Conservation (phyloP, 805 yeast species). For the Saturnispora sekii region DNA sequence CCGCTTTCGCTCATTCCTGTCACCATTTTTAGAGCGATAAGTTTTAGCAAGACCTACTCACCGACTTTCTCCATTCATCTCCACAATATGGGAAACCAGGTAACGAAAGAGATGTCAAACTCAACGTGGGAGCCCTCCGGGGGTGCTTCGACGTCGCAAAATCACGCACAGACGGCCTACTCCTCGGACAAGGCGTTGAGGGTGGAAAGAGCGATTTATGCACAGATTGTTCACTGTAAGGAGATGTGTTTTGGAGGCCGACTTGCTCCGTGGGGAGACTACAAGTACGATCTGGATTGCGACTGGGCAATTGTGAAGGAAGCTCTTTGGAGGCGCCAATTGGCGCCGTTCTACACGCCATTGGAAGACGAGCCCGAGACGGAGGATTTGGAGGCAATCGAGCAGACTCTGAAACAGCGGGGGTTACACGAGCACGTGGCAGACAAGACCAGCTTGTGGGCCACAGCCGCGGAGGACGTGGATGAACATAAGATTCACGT, state of each 20-base stretch:
- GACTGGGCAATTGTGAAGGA: conserved; percentile 63
- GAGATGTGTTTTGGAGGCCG: conserved; percentile 92
- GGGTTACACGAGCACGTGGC: conserved; percentile 4
- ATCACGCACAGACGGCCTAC: background rate
- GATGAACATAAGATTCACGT: conserved; percentile 50
- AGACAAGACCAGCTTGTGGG: conserved; percentile 44
- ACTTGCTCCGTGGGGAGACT: conserved; percentile 85
- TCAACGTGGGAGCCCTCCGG: background rate
- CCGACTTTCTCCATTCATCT: conserved; percentile 1
- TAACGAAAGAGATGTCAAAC: background rate
- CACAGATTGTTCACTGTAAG: conserved; percentile 47
- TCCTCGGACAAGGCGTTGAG: conserved; percentile 27
- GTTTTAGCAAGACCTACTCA: background rate
- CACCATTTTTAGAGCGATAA: too few relatives aligned
- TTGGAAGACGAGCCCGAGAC: conserved; percentile 63
- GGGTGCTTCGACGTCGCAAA: background rate
- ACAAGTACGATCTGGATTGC: conserved; percentile 67
- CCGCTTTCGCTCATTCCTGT: too few relatives aligned
- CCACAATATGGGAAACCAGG: conserved; percentile 1
- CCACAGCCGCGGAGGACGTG: conserved; percentile 46
- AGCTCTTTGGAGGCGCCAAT: conserved; percentile 54
- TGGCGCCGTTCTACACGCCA: conserved; percentile 90
- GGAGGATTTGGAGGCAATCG: conserved; percentile 66
- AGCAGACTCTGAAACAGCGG: conserved; percentile 32
- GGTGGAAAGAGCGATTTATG: conserved; percentile 47